phyloP scores from a whole-genome alignment of 139 green algal species.

The Coelastrella sp. region DNA sequence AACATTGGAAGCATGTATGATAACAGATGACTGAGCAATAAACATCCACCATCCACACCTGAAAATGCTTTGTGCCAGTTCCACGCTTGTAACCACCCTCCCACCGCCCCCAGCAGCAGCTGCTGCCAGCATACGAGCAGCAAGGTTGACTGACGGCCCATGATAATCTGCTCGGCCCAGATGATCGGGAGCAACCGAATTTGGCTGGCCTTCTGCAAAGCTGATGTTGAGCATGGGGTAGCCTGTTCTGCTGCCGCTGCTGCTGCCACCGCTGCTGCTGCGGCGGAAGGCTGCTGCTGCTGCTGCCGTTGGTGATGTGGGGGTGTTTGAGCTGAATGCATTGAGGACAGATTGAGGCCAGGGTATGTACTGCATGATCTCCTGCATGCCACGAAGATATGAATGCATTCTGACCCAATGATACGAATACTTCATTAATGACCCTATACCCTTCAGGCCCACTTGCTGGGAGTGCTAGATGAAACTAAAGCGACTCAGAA shows the following conservation, averaged over 20 bases:
- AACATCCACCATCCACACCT: not conserved
- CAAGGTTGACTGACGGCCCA: slow-evolving; percentile 36
- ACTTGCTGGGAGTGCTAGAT: no score
- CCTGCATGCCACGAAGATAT: no score
- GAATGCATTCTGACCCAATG: no score
- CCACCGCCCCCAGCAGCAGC: not conserved
- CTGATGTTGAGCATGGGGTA: slow-evolving; percentile 58
- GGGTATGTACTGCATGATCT: slow-evolving; percentile 53
- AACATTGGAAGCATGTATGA: no score
- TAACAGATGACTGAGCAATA: no score
- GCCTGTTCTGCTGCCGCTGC: not conserved
- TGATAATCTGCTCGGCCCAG: slow-evolving; percentile 49
- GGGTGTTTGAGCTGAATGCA: not conserved
- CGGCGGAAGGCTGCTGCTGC: not conserved
- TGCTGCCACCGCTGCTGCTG: not conserved
- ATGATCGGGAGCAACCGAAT: slow-evolving; percentile 63
- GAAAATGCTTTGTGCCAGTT: slow-evolving; percentile 31
- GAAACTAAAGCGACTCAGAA: no score
- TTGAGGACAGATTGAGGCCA: slow-evolving; percentile 51
- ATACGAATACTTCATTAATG: no score
- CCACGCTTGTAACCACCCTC: not conserved
- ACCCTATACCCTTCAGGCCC: no score
- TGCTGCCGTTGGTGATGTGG: not conserved
- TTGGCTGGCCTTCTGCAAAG: slow-evolving; percentile 58
- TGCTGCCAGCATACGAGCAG: slow-evolving; percentile 40